Evolutionary conservation across 192 early-diverging fungal genomes (phyloP), one percentile per base, ranked within the genome.

Genomic region (Diversispora eburnea): DNA sequence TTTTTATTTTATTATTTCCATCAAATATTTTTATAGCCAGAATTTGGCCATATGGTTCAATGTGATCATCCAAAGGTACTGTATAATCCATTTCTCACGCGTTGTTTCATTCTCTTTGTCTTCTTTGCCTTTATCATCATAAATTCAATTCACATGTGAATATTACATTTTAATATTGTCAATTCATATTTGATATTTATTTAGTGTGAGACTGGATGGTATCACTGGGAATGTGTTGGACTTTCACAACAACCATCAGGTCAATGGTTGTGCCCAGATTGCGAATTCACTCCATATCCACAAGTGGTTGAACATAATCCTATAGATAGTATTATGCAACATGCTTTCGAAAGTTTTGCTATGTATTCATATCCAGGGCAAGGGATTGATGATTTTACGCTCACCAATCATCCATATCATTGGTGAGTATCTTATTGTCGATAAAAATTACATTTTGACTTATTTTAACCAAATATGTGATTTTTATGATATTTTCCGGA

Each of bases 241-340:
- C 61, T 63, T 45, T 42, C 61, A n/a, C 25, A 63, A 43, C 61
- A 63, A 45, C 61, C 61, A 7, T 63, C 61, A 43, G 61, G 61
- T 2, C 61, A 63, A 25, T 63, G 61, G 61, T 41, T 63, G n/a
- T 63, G 61, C 43, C 61, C 61, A n/a, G 61, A 63, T 63, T 63
- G 61, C 43, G 61, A 63, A n/a, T 63, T 63, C 61, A 43, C 17
- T n/a, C 61, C 61, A 42, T 63, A 63, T n/a, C 51, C 51, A 54
- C 12, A 10, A 13, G n/a, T 17, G 9, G 51, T 54, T 17, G 61
- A 63, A 43, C 42, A 25, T 63, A 63, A n/a, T 63, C 61, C 61
- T n/a, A 4, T 63, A 8, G 41, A 63, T 43, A 43, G 41, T 41
- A 8, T 63, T 42, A 63, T 63, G 61, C 59, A 61, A 33, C 25